Base-by-base conservation (phyloP, 345 rosid genomes). In the Psidium friedrichsthalianum region DNA sequence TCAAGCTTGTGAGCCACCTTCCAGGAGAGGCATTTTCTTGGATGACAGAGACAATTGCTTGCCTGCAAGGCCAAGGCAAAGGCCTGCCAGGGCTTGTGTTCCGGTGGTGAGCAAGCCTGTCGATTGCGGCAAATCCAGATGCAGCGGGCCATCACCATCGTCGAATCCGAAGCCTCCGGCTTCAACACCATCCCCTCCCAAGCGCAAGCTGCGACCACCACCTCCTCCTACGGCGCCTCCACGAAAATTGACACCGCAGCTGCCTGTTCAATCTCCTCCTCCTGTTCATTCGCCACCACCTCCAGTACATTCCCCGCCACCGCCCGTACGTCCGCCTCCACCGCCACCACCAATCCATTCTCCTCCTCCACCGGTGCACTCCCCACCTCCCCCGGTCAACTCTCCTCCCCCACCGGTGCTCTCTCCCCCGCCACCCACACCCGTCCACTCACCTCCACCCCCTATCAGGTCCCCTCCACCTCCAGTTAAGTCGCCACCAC, bases 121-220 rank as follows among this genome's bases (percentile, higher is more conserved):
- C 24, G 93, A 94, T 87, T 94, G 98, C 64, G 86, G 92, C 85
- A 92, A 92, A 52, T 92, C 90, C 59, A 88, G 85, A 54, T 94
- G 97, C 85, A 76, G 86, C 13, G 85, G 82, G 36, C 21, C 82
- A 24, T 32, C 69, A 42, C 40, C 86, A 44, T 11, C 82, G 2
- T 51, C 83, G 11, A 15, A 55, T 84, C 61, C 52, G 56, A 83
- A 56, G 87, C 88, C 80, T 53, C 52, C 84, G 0, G 59, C 87
- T 54, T 76, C 89, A 29, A 69, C 47, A 5, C 25, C 24, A 32
- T 32, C 78, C 47, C 78, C 78, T 69, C 78, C 47, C 78, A 36
- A 32, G 78, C 78, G 13, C 13, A 69, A 69, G 78, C 13, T 4
- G 25, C 24, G 3, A 36, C 80, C 47, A 42, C 80, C 25, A 42